Percentiles rank a stretch among this genome's conserved stretches.
Conservation (phyloP, 495 filamentous ascomycete genomes). For the Rostrohypoxylon terebratum region DNA sequence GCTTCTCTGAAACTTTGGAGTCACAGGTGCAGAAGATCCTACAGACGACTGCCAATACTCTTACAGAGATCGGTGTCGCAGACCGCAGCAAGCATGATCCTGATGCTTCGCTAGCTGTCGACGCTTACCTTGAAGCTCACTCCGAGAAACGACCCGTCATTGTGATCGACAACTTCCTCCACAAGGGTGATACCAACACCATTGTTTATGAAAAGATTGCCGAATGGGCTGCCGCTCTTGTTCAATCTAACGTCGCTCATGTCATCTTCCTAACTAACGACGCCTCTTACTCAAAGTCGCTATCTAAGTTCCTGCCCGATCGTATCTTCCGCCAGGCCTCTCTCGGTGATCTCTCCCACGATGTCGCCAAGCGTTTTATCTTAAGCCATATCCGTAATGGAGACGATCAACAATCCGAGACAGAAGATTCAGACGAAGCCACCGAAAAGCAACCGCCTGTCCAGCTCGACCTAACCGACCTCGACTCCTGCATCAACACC, state of each 20-base stretch:
- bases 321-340: conserved; percentile 88
- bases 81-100: conserved; percentile 75
- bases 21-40: conserved; percentile 91
- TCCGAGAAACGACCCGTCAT: conserved; percentile 86
- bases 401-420: conserved; percentile 33
- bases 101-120: conserved; percentile 78
- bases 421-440: conserved; percentile 11
- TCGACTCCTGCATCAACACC: conserved; percentile 83
- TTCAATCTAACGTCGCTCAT: conserved; percentile 90
- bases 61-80: conserved; percentile 80
- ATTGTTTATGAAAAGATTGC: conserved; percentile 90
- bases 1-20: conserved; percentile 94
- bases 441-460: conserved; percentile 50
- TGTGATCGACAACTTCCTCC: conserved; percentile 94
- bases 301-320: conserved; percentile 89
- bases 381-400: conserved; percentile 73
- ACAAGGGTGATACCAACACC: conserved; percentile 76
- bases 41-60: conserved; percentile 83
- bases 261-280: conserved; percentile 98
- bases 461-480: conserved; percentile 64
- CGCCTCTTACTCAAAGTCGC: conserved; percentile 85
- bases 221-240: conserved; percentile 91
- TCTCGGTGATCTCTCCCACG: conserved; percentile 85
- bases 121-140: conserved; percentile 92
- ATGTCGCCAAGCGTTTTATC: conserved; percentile 90